A percentile compares a stretch with the other conserved stretches of the same genome.
Conservation (phyloP, 768 basidiomycete genomes). For the Serendipita sp. region DNA sequence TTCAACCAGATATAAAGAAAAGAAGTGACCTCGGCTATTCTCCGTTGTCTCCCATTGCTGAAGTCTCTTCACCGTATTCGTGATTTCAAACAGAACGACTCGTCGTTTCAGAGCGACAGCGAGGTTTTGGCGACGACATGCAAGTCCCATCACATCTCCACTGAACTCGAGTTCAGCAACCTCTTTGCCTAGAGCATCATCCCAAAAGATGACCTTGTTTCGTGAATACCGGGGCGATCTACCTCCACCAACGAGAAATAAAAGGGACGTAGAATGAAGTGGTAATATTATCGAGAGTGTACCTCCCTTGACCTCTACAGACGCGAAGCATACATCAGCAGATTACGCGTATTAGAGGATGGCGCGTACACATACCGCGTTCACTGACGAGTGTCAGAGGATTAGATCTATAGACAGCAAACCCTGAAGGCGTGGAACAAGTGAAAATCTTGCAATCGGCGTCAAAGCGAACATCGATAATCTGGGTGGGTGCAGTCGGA, state of each 20-base stretch:
- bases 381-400: conserved; percentile 66
- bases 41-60: conserved; percentile 78
- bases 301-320: conserved; percentile 56
- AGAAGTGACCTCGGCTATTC: conserved; percentile 40
- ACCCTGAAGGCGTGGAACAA: conserved; percentile 59
- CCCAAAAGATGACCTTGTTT: conserved; percentile 85
- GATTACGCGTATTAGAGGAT: neutral
- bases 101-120: conserved; percentile 64
- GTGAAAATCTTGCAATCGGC: conserved; percentile 71
- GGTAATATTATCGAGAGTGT: conserved; percentile 65
- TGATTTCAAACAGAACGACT: conserved; percentile 63
- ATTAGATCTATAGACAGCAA: conserved; percentile 63
- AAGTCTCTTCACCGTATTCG: conserved; percentile 41
- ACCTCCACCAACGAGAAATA: conserved; percentile 79
- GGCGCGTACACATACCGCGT: conserved; percentile 37
- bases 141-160: conserved; percentile 63
- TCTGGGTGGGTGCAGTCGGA: conserved; percentile 52
- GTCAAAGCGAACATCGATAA: conserved; percentile 66
- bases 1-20: neutral
- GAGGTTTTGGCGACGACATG: conserved; percentile 70
- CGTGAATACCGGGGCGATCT: conserved; percentile 77
- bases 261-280: conserved; percentile 60
- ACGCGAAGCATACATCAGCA: conserved; percentile 13
- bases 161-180: conserved; percentile 82
- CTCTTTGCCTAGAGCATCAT: conserved; percentile 57